These are phyloP conservation scores for Annulohypoxylon moriforme DNA, from an alignment of 495 filamentous ascomycete species.

Conservation along the genomic window DNA sequence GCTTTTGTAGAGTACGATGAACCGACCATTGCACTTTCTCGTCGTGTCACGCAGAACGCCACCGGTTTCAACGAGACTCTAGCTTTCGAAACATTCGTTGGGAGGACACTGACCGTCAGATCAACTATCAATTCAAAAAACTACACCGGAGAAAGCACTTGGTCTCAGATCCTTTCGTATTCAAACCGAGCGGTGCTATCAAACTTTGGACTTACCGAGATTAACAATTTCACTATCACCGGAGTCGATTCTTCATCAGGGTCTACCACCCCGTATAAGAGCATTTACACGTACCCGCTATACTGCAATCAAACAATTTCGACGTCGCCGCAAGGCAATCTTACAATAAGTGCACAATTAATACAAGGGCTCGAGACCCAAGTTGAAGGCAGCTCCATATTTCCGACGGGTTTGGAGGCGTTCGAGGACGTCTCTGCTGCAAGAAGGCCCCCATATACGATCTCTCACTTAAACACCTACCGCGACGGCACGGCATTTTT, in stretches of 20 bases:
- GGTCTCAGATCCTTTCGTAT: slow-evolving; percentile 71
- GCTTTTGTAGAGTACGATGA: slow-evolving; percentile 20
- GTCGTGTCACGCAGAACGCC: slow-evolving; percentile 53
- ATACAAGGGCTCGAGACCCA: slow-evolving; percentile 67
- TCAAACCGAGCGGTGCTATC: slow-evolving; percentile 67
- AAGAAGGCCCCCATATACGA: slow-evolving; percentile 42
- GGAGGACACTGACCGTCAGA: slow-evolving; percentile 64
- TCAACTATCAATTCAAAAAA: slow-evolving; percentile 59
- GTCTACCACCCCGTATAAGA: slow-evolving; percentile 47
- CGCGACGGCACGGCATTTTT: slow-evolving; percentile 68
- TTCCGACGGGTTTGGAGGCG: slow-evolving; percentile 66
- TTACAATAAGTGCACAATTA: slow-evolving; percentile 69
- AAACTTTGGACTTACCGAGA: slow-evolving; percentile 67
- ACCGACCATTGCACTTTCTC: slow-evolving; percentile 52
- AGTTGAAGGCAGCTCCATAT: slow-evolving; percentile 66
- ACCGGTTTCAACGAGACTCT: slow-evolving; percentile 70
- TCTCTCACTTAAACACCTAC: slow-evolving; percentile 57
- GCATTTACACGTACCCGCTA: slow-evolving; percentile 71
- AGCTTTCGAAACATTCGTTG: slow-evolving; percentile 66
- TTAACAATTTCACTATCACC: slow-evolving; percentile 68
- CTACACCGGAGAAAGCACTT: slow-evolving; percentile 57
- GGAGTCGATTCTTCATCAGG: slow-evolving; percentile 64
- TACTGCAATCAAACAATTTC: slow-evolving; percentile 66
- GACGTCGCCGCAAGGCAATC: slow-evolving; percentile 57
- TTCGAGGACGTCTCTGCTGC: slow-evolving; percentile 44